Evolutionary conservation across 371 early-diverging fungal species (phyloP).

Genomic region (Capillidium heterosporum): DNA sequence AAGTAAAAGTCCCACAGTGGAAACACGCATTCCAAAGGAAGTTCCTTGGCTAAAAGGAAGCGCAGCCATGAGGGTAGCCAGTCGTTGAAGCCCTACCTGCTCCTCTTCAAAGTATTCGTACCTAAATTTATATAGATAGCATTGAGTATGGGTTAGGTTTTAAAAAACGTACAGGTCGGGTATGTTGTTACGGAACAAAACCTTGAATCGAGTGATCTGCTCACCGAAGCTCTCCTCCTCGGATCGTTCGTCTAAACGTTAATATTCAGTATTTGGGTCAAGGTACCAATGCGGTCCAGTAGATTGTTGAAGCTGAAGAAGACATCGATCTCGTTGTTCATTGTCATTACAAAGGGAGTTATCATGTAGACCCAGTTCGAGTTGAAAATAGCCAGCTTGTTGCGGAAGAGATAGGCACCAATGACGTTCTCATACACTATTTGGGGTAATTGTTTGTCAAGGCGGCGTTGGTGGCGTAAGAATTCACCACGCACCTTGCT

Average conservation of each 20-base stretch:
- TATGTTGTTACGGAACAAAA: constrained; percentile 47
- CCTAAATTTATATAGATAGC: background rate
- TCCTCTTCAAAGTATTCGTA: constrained; percentile 84
- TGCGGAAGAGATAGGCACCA: constrained; percentile 56
- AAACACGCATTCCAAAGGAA: constrained; percentile 55
- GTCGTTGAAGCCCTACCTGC: constrained; percentile 75
- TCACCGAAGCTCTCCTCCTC: constrained; percentile 38
- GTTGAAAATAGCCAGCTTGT: constrained; percentile 56
- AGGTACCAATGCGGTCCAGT: constrained; percentile 42
- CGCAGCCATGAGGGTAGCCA: constrained; percentile 84
- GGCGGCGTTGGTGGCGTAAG: constrained; percentile 44
- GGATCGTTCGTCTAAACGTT: background rate
- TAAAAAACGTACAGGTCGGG: constrained; percentile 44
- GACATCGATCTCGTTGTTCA: constrained; percentile 58
- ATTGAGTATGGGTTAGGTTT: background rate
- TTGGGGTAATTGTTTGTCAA: constrained; percentile 11
- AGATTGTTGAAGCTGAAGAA: constrained; percentile 63
- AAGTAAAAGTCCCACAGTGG: constrained; percentile 78
- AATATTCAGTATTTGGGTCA: constrained; percentile 1
- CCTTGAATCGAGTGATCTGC: constrained; percentile 49
- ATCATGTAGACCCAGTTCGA: constrained; percentile 59
- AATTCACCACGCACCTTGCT: constrained; percentile 80
- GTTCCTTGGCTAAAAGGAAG: constrained; percentile 55
- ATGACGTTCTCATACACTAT: constrained; percentile 63
- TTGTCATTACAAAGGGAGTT: constrained; percentile 63